These are phyloP conservation scores for Apiospora marii DNA, from an alignment of 2,329 filamentous ascomycete species.

Conservation along the genomic window DNA sequence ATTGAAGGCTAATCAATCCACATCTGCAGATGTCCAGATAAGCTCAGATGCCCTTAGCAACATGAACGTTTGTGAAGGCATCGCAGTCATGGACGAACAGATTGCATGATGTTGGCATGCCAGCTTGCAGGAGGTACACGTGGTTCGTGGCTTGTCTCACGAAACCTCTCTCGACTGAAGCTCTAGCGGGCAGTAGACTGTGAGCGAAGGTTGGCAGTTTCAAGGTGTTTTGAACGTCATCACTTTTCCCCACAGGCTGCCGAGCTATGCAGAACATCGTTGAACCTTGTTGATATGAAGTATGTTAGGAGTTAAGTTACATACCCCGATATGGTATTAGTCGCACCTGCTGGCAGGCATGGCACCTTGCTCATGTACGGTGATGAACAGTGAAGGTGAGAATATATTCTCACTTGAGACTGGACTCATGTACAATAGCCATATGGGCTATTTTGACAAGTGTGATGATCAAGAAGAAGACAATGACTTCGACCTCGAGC, in stretches of 20 bases:
- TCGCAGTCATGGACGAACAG: background rate
- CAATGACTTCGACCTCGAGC: background rate
- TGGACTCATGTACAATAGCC: background rate
- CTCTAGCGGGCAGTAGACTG: background rate
- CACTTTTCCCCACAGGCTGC: conserved; percentile 5
- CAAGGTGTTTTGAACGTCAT: conserved; percentile 19
- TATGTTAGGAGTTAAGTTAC: background rate
- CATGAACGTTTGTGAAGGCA: background rate
- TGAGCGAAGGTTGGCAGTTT: background rate
- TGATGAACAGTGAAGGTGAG: background rate
- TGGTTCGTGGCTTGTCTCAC: conserved; percentile 1
- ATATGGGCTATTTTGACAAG: background rate
- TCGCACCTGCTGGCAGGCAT: too few relatives aligned
- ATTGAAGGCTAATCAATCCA: background rate
- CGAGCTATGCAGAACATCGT: conserved; percentile 16
- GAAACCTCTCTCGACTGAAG: background rate
- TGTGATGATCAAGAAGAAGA: background rate
- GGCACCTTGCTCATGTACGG: background rate
- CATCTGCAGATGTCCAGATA: background rate
- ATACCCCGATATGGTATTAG: background rate
- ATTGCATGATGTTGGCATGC: background rate
- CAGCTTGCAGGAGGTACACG: background rate
- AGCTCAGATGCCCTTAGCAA: background rate
- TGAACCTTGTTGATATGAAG: conserved; percentile 12
- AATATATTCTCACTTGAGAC: background rate